phyloP scores from a whole-genome alignment of 805 yeast genomes.

The Candida schatavii region DNA sequence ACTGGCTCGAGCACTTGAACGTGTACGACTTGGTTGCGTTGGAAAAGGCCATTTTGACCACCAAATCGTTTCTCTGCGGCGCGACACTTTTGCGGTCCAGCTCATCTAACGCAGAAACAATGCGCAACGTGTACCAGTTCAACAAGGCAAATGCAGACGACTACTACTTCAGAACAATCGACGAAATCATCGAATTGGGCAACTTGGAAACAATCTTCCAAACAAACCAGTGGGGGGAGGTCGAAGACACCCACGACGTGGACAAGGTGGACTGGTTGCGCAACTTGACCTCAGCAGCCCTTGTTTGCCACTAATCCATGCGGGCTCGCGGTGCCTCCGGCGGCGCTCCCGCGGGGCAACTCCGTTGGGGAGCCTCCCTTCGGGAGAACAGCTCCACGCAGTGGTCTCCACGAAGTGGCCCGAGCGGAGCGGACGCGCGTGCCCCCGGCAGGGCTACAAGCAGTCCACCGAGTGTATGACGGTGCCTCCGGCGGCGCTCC shows the following conservation, averaged over 20 bases:
- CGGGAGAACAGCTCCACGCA: too few relatives aligned
- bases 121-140: constrained; percentile 29
- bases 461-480: too few relatives aligned
- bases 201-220: constrained; percentile 82
- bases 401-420: too few relatives aligned
- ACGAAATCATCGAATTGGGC: constrained; percentile 73
- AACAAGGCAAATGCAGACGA: constrained; percentile 29
- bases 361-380: too few relatives aligned
- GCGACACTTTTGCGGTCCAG: constrained; percentile 58
- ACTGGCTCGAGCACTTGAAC: constrained; percentile 62
- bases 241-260: constrained; percentile 98
- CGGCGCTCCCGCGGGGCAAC: too few relatives aligned
- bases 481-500: too few relatives aligned
- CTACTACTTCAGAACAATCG: constrained; percentile 46
- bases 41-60: constrained; percentile 82
- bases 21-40: constrained; percentile 82
- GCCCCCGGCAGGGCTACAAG: too few relatives aligned
- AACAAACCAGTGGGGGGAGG: constrained; percentile 95
- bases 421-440: too few relatives aligned
- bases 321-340: neutral
- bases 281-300: constrained; percentile 74
- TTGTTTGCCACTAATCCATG: constrained; percentile 23
- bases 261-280: constrained; percentile 86
- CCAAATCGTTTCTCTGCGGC: constrained; percentile 86
- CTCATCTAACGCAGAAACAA: constrained; percentile 17